Percentiles rank a stretch among this genome's conserved stretches.
phyloP scores from a whole-genome alignment of 2,329 filamentous ascomycete genomes.

The Alternaria atra region DNA sequence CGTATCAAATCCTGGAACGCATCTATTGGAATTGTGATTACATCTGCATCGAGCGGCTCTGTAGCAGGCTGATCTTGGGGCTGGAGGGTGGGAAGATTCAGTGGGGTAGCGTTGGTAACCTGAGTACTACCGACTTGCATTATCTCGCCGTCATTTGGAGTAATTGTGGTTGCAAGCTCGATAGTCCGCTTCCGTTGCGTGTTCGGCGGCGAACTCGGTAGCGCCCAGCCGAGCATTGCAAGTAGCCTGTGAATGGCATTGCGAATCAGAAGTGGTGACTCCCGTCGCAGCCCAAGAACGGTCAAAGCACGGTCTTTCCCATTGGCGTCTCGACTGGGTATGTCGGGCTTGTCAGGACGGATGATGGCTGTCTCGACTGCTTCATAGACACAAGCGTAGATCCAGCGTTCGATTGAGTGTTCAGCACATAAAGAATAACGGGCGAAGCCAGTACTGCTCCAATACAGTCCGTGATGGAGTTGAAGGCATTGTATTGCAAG shows the following conservation, averaged over 20 bases:
- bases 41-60: slow-evolving; percentile 13
- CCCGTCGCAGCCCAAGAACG: slow-evolving; percentile 34
- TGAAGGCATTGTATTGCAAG: slow-evolving; percentile 23
- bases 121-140: slow-evolving; percentile 31
- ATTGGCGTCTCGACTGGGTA: slow-evolving; percentile 33
- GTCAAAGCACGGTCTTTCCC: slow-evolving; percentile 30
- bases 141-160: slow-evolving; percentile 15
- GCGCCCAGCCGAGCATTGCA: slow-evolving; percentile 37
- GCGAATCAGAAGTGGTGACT: slow-evolving; percentile 34
- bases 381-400: slow-evolving; percentile 39
- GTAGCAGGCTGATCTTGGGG: slow-evolving; percentile 1
- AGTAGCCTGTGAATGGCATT: slow-evolving; percentile 36
- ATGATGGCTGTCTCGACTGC: slow-evolving; percentile 42
- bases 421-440: slow-evolving; percentile 37
- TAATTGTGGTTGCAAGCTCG: slow-evolving; percentile 2
- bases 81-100: slow-evolving; percentile 33
- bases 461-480: slow-evolving; percentile 23
- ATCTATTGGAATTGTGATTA: slow-evolving; percentile 19
- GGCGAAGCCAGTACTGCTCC: slow-evolving; percentile 38
- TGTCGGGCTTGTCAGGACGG: slow-evolving; percentile 41
- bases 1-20: slow-evolving; percentile 23
- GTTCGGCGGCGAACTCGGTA: slow-evolving; percentile 7
- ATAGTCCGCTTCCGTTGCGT: slow-evolving; percentile 4
- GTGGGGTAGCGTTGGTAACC: slow-evolving; percentile 33
- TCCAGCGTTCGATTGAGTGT: slow-evolving; percentile 38